phyloP scores from a whole-genome alignment of 2,329 filamentous ascomycete genomes.

The Diplodia sapinea region DNA sequence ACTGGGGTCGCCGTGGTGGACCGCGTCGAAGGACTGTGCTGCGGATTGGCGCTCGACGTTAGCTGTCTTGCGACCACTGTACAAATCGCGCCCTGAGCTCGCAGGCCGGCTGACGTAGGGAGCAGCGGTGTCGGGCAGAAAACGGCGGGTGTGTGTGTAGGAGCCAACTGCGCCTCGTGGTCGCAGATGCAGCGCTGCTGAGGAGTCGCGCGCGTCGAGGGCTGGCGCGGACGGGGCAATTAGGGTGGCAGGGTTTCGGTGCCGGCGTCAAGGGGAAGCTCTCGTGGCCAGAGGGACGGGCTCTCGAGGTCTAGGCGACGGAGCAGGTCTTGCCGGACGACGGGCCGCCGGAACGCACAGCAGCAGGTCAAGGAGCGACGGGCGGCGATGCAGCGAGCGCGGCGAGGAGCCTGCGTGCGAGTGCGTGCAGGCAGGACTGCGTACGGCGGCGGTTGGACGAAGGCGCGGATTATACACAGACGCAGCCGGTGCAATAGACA shows the following conservation, averaged over 20 bases:
- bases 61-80: slow-evolving; percentile 33
- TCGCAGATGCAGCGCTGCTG: background rate
- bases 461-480: slow-evolving; percentile 29
- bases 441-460: slow-evolving; percentile 11
- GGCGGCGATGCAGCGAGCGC: slow-evolving; percentile 18
- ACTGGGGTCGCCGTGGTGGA: slow-evolving; percentile 39
- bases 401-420: slow-evolving; percentile 11
- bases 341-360: slow-evolving; percentile 3
- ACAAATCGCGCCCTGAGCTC: slow-evolving; percentile 36
- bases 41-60: slow-evolving; percentile 24
- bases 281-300: slow-evolving; percentile 12
- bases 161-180: background rate
- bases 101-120: slow-evolving; percentile 41
- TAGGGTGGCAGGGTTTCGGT: slow-evolving; percentile 23
- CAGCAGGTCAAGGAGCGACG: slow-evolving; percentile 29
- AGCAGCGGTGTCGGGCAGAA: slow-evolving; percentile 26
- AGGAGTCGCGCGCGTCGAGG: background rate
- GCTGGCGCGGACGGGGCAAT: slow-evolving; percentile 15
- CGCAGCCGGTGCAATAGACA: slow-evolving; percentile 26
- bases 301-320: background rate
- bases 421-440: background rate
- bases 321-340: background rate
- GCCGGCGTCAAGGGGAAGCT: slow-evolving; percentile 28
- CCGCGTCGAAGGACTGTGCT: slow-evolving; percentile 27
- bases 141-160: background rate